Evolutionary conservation across 2,329 filamentous ascomycete genomes (phyloP).

Genomic region (Simplicillium aogashimaense): DNA sequence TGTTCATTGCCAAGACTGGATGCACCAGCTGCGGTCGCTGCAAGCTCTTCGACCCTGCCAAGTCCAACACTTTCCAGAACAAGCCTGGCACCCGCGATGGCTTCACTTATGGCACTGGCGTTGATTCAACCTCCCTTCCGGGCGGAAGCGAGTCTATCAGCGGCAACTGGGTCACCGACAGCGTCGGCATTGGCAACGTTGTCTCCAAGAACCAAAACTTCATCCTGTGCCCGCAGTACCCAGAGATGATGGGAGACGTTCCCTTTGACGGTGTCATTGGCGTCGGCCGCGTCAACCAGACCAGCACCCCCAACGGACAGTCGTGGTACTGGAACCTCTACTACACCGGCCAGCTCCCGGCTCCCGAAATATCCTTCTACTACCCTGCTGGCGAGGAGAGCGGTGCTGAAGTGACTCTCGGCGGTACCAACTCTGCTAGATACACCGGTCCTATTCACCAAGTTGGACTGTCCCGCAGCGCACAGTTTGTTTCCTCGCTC

Average conservation of each 20-base stretch:
- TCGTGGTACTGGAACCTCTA: constrained; percentile 19
- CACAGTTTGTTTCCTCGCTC: constrained; percentile 7
- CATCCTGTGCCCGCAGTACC: constrained; percentile 19
- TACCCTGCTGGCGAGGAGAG: constrained; percentile 10
- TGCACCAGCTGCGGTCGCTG: constrained; percentile 17
- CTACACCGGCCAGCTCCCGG: constrained; percentile 12
- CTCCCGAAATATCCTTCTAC: constrained; percentile 18
- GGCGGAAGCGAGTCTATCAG: constrained; percentile 5
- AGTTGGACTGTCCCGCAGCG: constrained; percentile 12
- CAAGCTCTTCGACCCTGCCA: constrained; percentile 15
- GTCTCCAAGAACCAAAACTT: constrained; percentile 15
- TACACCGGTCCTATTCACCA: constrained; percentile 17
- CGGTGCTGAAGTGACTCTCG: constrained; percentile 20
- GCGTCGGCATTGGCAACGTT: constrained; percentile 15
- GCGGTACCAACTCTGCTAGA: constrained; percentile 18
- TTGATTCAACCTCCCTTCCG: constrained; percentile 15
- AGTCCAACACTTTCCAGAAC: constrained; percentile 17
- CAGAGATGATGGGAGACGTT: constrained; percentile 13
- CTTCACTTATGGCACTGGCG: constrained; percentile 16
- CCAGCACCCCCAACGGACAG: constrained; percentile 5
- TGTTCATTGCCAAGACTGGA: constrained; percentile 17
- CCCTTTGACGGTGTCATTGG: constrained; percentile 22
- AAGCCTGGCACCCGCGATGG: constrained; percentile 9
- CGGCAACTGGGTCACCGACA: constrained; percentile 18
- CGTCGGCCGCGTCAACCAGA: constrained; percentile 10